Percentiles rank a stretch among this genome's conserved stretches.
phyloP scores from a whole-genome alignment of 2,329 filamentous ascomycete genomes.

The Aspergillus carbonarius region DNA sequence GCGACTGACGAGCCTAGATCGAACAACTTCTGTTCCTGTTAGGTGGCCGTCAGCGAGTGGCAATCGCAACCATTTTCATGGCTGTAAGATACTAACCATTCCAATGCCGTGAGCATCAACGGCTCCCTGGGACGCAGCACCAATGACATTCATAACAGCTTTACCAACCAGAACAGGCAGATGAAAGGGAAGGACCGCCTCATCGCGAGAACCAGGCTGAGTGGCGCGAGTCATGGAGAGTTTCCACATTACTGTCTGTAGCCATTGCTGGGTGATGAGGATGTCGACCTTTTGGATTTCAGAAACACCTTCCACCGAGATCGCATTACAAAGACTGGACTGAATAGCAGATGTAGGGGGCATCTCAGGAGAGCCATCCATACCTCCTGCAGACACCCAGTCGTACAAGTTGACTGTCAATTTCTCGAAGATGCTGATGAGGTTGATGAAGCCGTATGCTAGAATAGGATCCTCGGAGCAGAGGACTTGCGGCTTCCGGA shows the following conservation, averaged over 20 bases:
- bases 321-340: constrained; percentile 54
- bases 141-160: constrained; percentile 65
- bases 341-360: constrained; percentile 46
- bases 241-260: constrained; percentile 71
- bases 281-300: constrained; percentile 69
- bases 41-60: background rate
- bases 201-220: constrained; percentile 55
- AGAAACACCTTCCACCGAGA: constrained; percentile 56
- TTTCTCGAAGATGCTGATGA: constrained; percentile 42
- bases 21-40: constrained; percentile 41
- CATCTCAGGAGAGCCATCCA: constrained; percentile 29
- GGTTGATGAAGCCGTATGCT: constrained; percentile 41
- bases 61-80: background rate
- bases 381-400: constrained; percentile 38
- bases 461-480: constrained; percentile 55
- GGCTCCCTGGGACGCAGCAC: constrained; percentile 70
- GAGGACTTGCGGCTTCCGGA: constrained; percentile 61
- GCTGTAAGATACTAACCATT: constrained; percentile 57
- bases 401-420: constrained; percentile 39
- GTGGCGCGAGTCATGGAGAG: constrained; percentile 66
- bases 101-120: constrained; percentile 75
- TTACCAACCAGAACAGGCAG: constrained; percentile 64
- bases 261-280: constrained; percentile 69
- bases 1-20: constrained; percentile 36
- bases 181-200: constrained; percentile 62